Conservation (phyloP, 1,139 yeast genomes). For the Schizosaccharomyces versatilis region DNA sequence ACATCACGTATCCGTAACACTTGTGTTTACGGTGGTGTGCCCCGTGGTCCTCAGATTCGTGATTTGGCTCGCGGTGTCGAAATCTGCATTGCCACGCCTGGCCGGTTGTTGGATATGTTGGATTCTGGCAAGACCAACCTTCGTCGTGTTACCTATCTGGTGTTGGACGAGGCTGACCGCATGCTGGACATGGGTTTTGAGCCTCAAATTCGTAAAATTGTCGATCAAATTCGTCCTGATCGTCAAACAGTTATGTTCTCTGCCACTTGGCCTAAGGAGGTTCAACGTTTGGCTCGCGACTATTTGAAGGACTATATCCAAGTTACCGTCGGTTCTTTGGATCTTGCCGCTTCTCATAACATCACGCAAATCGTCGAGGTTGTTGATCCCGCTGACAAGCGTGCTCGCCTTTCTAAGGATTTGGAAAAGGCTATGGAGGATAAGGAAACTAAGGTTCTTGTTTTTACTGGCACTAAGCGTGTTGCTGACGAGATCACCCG, state of each 20-base stretch:
- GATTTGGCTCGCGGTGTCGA: slow-evolving; percentile 89
- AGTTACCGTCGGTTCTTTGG: slow-evolving; percentile 88
- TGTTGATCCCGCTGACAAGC: slow-evolving; percentile 74
- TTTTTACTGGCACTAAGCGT: slow-evolving; percentile 90
- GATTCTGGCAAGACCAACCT: slow-evolving; percentile 88
- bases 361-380: slow-evolving; percentile 88
- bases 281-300: slow-evolving; percentile 75
- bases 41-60: slow-evolving; percentile 90
- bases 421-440: slow-evolving; percentile 68
- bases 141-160: slow-evolving; percentile 88
- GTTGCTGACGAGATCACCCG: slow-evolving; percentile 88
- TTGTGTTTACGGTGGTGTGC: slow-evolving; percentile 98
- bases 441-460: slow-evolving; percentile 51
- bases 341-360: slow-evolving; percentile 87
- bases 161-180: slow-evolving; percentile 66
- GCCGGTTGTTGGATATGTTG: slow-evolving; percentile 93
- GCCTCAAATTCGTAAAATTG: slow-evolving; percentile 86
- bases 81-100: slow-evolving; percentile 89
- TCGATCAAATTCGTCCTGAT: slow-evolving; percentile 88
- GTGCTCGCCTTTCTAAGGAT: slow-evolving; percentile 71
- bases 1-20: slow-evolving; percentile 88
- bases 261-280: slow-evolving; percentile 99
- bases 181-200: slow-evolving; percentile 96
- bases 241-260: slow-evolving; percentile 99
- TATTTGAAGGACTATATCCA: slow-evolving; percentile 83